Base-by-base conservation (phyloP, 768 basidiomycete genomes). In the Xerocomellus intermedius region DNA sequence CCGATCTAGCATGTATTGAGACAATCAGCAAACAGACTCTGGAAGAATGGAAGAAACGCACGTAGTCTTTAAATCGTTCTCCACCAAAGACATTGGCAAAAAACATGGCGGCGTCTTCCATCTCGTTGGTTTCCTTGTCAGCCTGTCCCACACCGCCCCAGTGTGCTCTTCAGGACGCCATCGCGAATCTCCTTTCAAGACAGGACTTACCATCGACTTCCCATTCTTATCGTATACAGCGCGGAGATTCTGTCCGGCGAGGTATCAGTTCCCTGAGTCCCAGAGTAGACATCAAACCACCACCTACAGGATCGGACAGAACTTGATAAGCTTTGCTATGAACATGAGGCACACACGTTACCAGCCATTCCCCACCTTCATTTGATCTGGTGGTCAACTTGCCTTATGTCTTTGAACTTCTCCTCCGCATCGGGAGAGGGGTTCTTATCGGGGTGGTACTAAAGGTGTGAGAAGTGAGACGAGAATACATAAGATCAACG, bases 391-490 rank as follows among this genome's bases (percentile, higher is more conserved):
- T 50, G 39, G 50, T 19, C 48, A 38, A 70, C 70, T 58, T 62
- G 86, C 91, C 92, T 94, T 66, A 99, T 91, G 43, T 97, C 91
- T 74, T 98, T 96, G 78, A 99, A 99, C 77, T 86, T 94, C 69
- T 91, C 88, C 69, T 94, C 94, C 1, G 96, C 97, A 64, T 93
- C 92, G n/a, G 85, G 81, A 5, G 91, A 89, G 8, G 84, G 80
- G 66, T 98, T 98, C 81, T 96, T 97, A 74, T 97, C 95, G 5
- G 94, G 95, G 69, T 97, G 94, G 69, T 87, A 96, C 90, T 94
- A 61, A 32, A 19, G n/a, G 37, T 55, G 45, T 14, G 42, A 55
- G 35, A 41, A 30, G 51, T 19, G n/a, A 49, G 26, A 35, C 4
- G 36, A 37, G 17, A 19, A 16, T 5, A 42, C n/a, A 17, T 21